These are phyloP conservation scores for Tilletiaria anomala DNA, from an alignment of 1,284 basidiomycete species.

Conservation along the genomic window DNA sequence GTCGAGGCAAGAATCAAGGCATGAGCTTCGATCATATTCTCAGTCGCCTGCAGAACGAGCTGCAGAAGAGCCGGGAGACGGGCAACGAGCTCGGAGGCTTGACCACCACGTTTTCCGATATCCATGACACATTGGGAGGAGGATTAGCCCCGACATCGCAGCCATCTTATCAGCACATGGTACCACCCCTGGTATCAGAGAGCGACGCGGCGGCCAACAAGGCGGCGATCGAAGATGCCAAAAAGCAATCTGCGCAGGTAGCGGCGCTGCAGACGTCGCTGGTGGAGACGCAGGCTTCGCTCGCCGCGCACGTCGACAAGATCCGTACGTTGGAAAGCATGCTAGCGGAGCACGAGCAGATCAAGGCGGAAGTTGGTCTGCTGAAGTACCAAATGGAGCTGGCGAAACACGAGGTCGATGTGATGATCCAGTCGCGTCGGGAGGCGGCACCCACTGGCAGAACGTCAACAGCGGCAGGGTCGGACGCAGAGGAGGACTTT, in stretches of 20 bases:
- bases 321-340: constrained; percentile 67
- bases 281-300: constrained; percentile 64
- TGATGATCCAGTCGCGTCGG: neutral
- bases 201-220: neutral
- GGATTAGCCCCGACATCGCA: constrained; percentile 41
- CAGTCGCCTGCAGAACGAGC: constrained; percentile 64
- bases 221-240: neutral
- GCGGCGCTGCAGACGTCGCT: constrained; percentile 64
- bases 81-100: constrained; percentile 72
- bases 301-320: constrained; percentile 69
- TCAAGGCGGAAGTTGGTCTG: constrained; percentile 62
- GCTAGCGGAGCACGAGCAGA: constrained; percentile 63
- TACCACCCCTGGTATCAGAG: constrained; percentile 11
- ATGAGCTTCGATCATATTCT: constrained; percentile 70
- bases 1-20: constrained; percentile 15
- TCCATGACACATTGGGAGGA: constrained; percentile 81
- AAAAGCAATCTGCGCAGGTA: constrained; percentile 8
- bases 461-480: constrained; percentile 17
- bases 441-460: constrained; percentile 32
- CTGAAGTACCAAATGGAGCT: constrained; percentile 40
- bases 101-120: constrained; percentile 69
- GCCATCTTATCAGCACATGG: constrained; percentile 32
- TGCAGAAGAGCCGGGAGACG: constrained; percentile 85
- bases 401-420: constrained; percentile 9
- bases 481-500: constrained; percentile 8